phyloP scores from a whole-genome alignment of 2,329 filamentous ascomycete genomes.

The Exophiala phaeomuriformis region DNA sequence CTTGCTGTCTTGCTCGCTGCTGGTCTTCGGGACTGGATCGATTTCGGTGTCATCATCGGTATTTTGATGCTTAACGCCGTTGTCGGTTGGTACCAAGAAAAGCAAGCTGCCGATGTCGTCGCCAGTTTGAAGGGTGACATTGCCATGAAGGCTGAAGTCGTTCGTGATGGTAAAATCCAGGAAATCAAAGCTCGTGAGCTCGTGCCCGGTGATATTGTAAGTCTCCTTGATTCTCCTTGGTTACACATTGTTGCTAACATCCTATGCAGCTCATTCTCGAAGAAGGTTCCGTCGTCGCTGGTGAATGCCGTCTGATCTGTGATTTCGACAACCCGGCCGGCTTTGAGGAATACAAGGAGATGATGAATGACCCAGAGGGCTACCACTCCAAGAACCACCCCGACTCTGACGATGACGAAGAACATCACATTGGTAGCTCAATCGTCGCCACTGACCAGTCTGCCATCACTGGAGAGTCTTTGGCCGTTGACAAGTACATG shows the following conservation, averaged over 20 bases:
- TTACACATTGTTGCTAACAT: conserved; percentile 16
- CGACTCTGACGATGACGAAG: conserved; percentile 52
- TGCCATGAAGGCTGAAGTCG: conserved; percentile 62
- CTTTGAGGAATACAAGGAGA: conserved; percentile 60
- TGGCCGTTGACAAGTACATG: conserved; percentile 73
- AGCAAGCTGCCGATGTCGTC: conserved; percentile 70
- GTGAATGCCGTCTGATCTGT: conserved; percentile 64
- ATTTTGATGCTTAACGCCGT: conserved; percentile 68
- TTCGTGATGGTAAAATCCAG: conserved; percentile 60
- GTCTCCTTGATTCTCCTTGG: conserved; percentile 28
- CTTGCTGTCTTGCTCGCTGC: conserved; percentile 64
- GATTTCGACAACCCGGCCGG: conserved; percentile 62
- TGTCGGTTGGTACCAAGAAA: conserved; percentile 75
- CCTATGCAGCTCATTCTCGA: conserved; percentile 55
- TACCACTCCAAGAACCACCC: conserved; percentile 52
- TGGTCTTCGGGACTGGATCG: conserved; percentile 68
- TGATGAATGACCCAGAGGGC: conserved; percentile 52
- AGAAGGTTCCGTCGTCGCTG: conserved; percentile 64
- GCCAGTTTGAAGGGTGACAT: conserved; percentile 70
- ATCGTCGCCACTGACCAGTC: conserved; percentile 70
- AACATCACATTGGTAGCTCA: conserved; percentile 57
- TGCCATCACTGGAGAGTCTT: conserved; percentile 72
- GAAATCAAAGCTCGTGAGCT: conserved; percentile 67
- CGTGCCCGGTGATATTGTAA: conserved; percentile 67
- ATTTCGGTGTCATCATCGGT: conserved; percentile 70